Percentiles rank a stretch among this genome's conserved stretches.
Evolutionary conservation across 1,139 yeast genomes (phyloP).

Genomic region (Yamadazyma epiphylla): DNA sequence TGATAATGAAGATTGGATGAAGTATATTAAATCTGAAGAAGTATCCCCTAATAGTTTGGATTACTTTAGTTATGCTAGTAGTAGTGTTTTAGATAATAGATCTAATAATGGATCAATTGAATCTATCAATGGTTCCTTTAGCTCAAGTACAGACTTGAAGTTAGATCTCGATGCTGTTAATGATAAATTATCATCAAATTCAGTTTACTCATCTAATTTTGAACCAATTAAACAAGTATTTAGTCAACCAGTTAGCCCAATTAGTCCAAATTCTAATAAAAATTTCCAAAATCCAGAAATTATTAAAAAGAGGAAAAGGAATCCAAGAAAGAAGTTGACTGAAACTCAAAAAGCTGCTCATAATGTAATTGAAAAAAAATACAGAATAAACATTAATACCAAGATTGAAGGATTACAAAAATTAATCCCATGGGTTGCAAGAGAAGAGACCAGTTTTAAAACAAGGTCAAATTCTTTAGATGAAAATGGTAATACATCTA

Average conservation of each 20-base stretch:
- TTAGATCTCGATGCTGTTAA: conserved; percentile 11
- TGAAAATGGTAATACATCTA: conserved; percentile 14
- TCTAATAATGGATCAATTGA: conserved; percentile 2
- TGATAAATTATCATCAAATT: conserved; percentile 4
- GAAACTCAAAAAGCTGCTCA: conserved; percentile 67
- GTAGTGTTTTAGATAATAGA: not conserved
- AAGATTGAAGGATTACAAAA: conserved; percentile 65
- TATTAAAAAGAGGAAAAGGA: conserved; percentile 28
- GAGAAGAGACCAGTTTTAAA: conserved; percentile 57
- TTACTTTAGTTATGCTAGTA: conserved; percentile 1
- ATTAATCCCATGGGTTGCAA: conserved; percentile 61
- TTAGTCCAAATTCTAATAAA: too few species aligned
- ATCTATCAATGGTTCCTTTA: not conserved
- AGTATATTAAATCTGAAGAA: conserved; percentile 9
- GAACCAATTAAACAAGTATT: not conserved
- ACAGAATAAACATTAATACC: conserved; percentile 68
- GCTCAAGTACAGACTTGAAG: not conserved
- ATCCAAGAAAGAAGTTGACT: conserved; percentile 56
- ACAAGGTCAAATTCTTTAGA: conserved; percentile 25
- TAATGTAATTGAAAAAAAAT: conserved; percentile 65
- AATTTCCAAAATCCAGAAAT: too few species aligned
- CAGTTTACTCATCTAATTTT: not conserved
- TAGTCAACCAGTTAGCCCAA: too few species aligned
- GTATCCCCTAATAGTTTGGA: conserved; percentile 2
- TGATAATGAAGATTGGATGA: conserved; percentile 14